A percentile compares a stretch with the other conserved stretches of the same genome.
phyloP scores from a whole-genome alignment of 2,329 filamentous ascomycete species.

The Claviceps sp. region DNA sequence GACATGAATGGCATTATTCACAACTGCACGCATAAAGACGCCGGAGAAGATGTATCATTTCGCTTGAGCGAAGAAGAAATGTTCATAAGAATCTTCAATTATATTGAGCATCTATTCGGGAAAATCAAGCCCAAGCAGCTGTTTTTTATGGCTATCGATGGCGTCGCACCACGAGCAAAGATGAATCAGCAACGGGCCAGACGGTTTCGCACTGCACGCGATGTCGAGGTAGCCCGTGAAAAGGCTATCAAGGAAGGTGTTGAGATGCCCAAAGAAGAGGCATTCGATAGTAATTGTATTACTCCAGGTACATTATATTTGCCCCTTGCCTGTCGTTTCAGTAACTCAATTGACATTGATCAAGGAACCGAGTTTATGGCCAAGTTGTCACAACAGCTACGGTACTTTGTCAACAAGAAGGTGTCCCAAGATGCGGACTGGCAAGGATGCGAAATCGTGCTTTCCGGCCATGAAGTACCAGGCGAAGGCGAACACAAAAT shows the following conservation, averaged over 20 bases:
- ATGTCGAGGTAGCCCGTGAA: constrained; percentile 77
- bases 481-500: constrained; percentile 99
- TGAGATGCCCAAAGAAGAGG: constrained; percentile 86
- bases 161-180: constrained; percentile 92
- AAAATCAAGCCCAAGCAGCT: constrained; percentile 98
- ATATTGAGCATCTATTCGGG: constrained; percentile 95
- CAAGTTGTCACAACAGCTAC: constrained; percentile 81
- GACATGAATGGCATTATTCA: constrained; percentile 99
- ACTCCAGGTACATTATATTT: constrained; percentile 52
- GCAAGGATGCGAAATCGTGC: constrained; percentile 91
- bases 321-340: no score
- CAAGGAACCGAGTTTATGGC: constrained; percentile 87
- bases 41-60: constrained; percentile 71
- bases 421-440: constrained; percentile 93
- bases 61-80: constrained; percentile 96
- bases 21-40: constrained; percentile 97
- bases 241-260: constrained; percentile 83
- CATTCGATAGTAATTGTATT: constrained; percentile 98
- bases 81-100: constrained; percentile 99
- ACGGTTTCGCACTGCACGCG: constrained; percentile 86
- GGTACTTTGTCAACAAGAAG: constrained; percentile 99
- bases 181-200: constrained; percentile 98
- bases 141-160: constrained; percentile 99
- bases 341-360: constrained; percentile 8
- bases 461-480: constrained; percentile 94